Evolutionary conservation across 306 rosid species (phyloP), one percentile per base, ranked within the genome.

Genomic region (Quercus suber): DNA sequence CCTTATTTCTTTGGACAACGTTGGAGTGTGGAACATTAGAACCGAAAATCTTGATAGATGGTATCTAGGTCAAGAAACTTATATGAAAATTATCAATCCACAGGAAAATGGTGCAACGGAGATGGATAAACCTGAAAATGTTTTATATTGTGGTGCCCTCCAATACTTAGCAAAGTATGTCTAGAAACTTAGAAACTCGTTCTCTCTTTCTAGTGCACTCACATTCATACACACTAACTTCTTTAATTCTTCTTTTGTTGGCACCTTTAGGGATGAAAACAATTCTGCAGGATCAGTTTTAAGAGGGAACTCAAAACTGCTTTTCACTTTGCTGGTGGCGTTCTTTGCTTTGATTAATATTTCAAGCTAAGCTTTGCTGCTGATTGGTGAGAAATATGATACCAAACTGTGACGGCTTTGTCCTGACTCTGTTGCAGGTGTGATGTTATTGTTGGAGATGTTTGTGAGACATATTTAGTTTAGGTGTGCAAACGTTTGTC

Each of bases 61-160:
- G 99, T 92, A 89, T 82, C 82, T 91, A 15, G 99, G 98, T 74
- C 97, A 95, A 88, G 98, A 95, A 87, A 92, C 99, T 20, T 92
- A 92, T 81, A 73, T 95, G 89, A 91, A 81, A 76, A 85, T 92
- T 53, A 63, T 91, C 58, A 95, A 92, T 86, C 98, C 94, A 0
- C 90, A 92, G 69, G 97, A 92, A 85, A 85, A 82, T 5, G 92
- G 95, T 2, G 84, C 83, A 43, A 94, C 97, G 0, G 99, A 91
- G 79, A 78, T 88, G 77, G 21, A 13, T 55, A 80, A 69, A 17
- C 98, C 99, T 1, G 76, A 72, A 6, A 89, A 92, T 85, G 97
- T 89, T 88, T 85, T 92, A 5, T 95, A 73, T 71, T 92, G 99
- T 41, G 98, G 97, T 74, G 86, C 92, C 64, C 90, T 92, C 23